Evolutionary conservation across 1,139 yeast species (phyloP).

Genomic region (Candida labiduridarum): DNA sequence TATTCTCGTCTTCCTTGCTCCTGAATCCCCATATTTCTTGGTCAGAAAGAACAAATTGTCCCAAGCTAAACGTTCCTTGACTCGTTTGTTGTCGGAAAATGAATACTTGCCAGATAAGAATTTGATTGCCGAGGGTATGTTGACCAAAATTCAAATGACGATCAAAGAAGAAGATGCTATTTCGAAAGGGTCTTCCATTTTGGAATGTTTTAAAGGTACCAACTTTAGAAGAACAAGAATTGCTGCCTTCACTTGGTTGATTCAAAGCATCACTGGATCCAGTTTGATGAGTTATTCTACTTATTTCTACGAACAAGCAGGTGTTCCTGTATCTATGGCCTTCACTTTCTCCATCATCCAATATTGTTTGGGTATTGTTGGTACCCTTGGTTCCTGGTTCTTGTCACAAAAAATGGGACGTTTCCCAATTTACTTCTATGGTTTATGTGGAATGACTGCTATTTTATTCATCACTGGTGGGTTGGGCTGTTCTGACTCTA

Average conservation of each 20-base stretch:
- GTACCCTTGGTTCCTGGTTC: constrained; percentile 56
- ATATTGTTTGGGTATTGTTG: constrained; percentile 51
- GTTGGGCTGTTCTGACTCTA: constrained; percentile 23
- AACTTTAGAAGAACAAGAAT: constrained; percentile 60
- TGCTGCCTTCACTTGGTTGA: constrained; percentile 47
- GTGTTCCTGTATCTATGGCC: constrained; percentile 37
- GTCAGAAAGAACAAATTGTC: constrained; percentile 35
- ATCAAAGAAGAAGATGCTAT: constrained; percentile 45
- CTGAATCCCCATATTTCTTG: constrained; percentile 49
- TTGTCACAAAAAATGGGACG: constrained; percentile 50
- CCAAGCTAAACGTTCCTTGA: constrained; percentile 39
- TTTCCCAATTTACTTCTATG: constrained; percentile 49
- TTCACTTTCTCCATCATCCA: constrained; percentile 51
- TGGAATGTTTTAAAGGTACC: constrained; percentile 53
- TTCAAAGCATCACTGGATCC: constrained; percentile 56
- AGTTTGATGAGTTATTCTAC: constrained; percentile 58
- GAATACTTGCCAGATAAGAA: constrained; percentile 37
- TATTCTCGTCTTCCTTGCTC: constrained; percentile 39
- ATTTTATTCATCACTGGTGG: constrained; percentile 49
- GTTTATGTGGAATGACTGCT: constrained; percentile 38
- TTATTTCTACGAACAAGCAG: constrained; percentile 56
- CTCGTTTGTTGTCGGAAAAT: constrained; percentile 36
- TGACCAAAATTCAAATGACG: constrained; percentile 45
- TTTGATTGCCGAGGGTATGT: constrained; percentile 41
- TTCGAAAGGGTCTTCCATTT: constrained; percentile 33